Evolutionary conservation across 2,329 filamentous ascomycete species (phyloP).

Genomic region (Paecilomyces fulvus): DNA sequence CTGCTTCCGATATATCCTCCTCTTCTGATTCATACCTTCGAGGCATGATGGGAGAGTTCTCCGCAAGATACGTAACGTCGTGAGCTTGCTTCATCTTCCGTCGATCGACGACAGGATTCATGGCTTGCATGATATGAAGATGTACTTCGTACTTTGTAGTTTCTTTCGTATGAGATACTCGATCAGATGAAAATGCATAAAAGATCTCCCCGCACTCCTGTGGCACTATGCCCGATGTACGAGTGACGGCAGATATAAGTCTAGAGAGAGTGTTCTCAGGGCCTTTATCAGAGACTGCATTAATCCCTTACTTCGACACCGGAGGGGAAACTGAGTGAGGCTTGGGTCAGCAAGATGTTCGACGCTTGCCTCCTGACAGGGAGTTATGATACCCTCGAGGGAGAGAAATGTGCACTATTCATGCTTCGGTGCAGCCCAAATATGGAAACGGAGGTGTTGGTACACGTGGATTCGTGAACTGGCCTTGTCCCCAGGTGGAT

Average conservation of each 20-base stretch:
- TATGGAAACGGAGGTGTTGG: background rate
- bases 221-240: background rate
- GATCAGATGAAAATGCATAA: background rate
- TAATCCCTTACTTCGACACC: background rate
- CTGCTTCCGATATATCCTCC: conserved; percentile 30
- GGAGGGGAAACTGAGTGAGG: background rate
- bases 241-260: background rate
- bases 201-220: background rate
- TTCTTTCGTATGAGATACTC: background rate
- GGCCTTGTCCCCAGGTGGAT: background rate
- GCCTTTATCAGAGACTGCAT: background rate
- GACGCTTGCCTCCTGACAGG: background rate
- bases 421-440: background rate
- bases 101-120: background rate
- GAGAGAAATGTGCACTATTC: background rate
- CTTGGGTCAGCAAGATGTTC: background rate
- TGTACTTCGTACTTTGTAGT: background rate
- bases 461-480: background rate
- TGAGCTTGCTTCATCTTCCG: conserved; percentile 16
- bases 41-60: conserved; percentile 13
- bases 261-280: background rate
- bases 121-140: background rate
- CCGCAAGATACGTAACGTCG: background rate
- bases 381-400: background rate
- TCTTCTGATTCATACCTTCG: conserved; percentile 30